phyloP scores from a whole-genome alignment of 495 filamentous ascomycete genomes.

The Penicillium macrosclerotiorum region DNA sequence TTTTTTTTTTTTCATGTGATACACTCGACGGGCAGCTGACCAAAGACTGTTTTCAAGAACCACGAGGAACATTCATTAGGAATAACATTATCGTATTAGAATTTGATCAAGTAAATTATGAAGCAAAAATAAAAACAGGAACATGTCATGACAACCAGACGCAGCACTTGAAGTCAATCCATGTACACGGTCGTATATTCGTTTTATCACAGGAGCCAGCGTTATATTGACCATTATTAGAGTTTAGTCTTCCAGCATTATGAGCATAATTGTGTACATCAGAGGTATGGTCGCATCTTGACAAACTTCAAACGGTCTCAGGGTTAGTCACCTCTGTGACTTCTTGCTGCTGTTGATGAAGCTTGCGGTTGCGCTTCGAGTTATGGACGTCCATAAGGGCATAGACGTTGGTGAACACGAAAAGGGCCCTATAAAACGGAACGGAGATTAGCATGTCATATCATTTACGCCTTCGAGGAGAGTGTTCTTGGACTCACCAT shows the following conservation, averaged over 20 bases:
- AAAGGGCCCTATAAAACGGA: slow-evolving; percentile 30
- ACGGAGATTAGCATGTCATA: neutral
- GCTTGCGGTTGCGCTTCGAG: slow-evolving; percentile 7
- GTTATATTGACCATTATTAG: neutral
- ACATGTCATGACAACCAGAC: neutral
- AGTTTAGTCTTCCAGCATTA: neutral
- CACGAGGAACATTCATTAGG: neutral
- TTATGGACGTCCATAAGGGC: slow-evolving; percentile 17
- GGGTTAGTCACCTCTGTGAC: slow-evolving; percentile 9
- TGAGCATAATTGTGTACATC: neutral
- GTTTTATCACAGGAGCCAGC: neutral
- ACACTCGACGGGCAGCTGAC: too few relatives aligned
- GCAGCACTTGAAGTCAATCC: slow-evolving; percentile 1
- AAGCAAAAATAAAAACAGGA: neutral
- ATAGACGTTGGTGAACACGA: slow-evolving; percentile 20
- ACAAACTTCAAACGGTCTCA: neutral
- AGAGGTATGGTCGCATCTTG: neutral
- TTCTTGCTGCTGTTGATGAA: neutral
- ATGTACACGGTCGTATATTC: slow-evolving; percentile 4
- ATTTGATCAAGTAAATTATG: slow-evolving; percentile 1
- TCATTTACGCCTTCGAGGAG: neutral
- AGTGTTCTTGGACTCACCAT: slow-evolving; percentile 34
- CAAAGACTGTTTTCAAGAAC: too few relatives aligned
- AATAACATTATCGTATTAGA: slow-evolving; percentile 7
- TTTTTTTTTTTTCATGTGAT: neutral